These are phyloP conservation scores for Gardenia jasminoides DNA, from an alignment of 257 asterid species.

Conservation along the genomic window DNA sequence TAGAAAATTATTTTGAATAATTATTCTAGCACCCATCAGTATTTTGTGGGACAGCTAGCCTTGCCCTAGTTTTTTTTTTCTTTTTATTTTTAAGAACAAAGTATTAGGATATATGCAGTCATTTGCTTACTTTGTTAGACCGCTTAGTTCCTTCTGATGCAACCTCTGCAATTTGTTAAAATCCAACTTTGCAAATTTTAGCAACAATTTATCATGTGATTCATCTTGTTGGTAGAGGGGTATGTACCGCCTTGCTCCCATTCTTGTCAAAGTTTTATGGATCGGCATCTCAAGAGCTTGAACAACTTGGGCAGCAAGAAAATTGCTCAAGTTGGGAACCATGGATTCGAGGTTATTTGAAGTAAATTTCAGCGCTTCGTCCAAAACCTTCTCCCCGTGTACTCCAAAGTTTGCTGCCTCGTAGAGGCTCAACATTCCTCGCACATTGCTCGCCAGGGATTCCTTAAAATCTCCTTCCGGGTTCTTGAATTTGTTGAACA, in stretches of 20 bases:
- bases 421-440: slow-evolving; percentile 32
- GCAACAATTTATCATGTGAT: slow-evolving; percentile 9
- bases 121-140: slow-evolving; percentile 23
- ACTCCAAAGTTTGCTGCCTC: slow-evolving; percentile 31
- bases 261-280: slow-evolving; percentile 26
- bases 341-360: slow-evolving; percentile 20
- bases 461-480: slow-evolving; percentile 17
- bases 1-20: no score
- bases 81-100: no score
- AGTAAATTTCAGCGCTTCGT: slow-evolving; percentile 34
- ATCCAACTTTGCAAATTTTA: slow-evolving; percentile 28
- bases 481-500: slow-evolving; percentile 26
- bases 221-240: slow-evolving; percentile 25
- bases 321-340: not conserved
- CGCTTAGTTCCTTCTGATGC: slow-evolving; percentile 30
- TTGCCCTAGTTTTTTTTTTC: no score
- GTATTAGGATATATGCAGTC: slow-evolving; percentile 12
- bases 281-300: slow-evolving; percentile 33
- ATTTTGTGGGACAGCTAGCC: no score
- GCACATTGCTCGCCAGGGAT: not conserved
- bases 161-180: slow-evolving; percentile 26
- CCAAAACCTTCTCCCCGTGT: slow-evolving; percentile 30
- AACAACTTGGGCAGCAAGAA: slow-evolving; percentile 2
- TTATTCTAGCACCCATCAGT: no score
- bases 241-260: slow-evolving; percentile 23